A percentile compares a stretch with the other conserved stretches of the same genome.
These are phyloP conservation scores for Geotrichum citri-aurantii DNA, from an alignment of 1,139 yeast species.

Conservation along the genomic window DNA sequence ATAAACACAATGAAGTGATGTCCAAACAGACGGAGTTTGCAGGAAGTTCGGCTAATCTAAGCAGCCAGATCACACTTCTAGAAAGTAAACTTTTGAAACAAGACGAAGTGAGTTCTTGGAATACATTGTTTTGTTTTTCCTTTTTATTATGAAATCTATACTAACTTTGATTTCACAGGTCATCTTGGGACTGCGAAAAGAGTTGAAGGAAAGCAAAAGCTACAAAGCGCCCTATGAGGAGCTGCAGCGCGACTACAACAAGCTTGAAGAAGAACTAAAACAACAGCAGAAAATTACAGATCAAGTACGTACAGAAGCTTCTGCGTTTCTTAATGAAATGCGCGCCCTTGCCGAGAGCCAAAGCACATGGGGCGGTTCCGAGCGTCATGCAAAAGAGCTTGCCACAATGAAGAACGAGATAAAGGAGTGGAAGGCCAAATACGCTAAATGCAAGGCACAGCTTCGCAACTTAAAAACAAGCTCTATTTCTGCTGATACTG, in stretches of 20 bases:
- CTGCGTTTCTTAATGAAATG: conserved; percentile 39
- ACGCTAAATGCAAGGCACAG: conserved; percentile 32
- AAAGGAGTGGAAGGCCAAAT: conserved; percentile 37
- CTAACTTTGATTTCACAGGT: conserved; percentile 6
- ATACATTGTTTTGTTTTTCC: neutral
- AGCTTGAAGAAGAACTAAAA: conserved; percentile 28
- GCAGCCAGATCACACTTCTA: conserved; percentile 20
- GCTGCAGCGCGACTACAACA: conserved; percentile 24
- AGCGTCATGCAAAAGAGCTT: conserved; percentile 28
- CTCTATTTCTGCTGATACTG: conserved; percentile 20
- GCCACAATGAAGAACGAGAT: conserved; percentile 34
- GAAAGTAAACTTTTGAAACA: conserved; percentile 22
- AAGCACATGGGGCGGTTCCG: conserved; percentile 22
- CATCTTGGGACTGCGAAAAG: conserved; percentile 13
- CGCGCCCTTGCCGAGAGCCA: conserved; percentile 35
- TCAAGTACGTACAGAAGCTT: conserved; percentile 40
- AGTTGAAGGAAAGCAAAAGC: conserved; percentile 9
- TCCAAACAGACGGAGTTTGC: conserved; percentile 24
- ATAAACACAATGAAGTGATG: conserved; percentile 21
- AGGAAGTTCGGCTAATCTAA: conserved; percentile 22
- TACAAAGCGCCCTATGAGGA: conserved; percentile 22
- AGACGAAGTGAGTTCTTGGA: conserved; percentile 18
- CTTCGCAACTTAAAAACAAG: conserved; percentile 29
- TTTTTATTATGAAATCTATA: neutral
- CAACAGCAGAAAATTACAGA: conserved; percentile 38